These are phyloP conservation scores for Geosmithia morbida DNA, from an alignment of 2,329 filamentous ascomycete genomes.

Conservation along the genomic window DNA sequence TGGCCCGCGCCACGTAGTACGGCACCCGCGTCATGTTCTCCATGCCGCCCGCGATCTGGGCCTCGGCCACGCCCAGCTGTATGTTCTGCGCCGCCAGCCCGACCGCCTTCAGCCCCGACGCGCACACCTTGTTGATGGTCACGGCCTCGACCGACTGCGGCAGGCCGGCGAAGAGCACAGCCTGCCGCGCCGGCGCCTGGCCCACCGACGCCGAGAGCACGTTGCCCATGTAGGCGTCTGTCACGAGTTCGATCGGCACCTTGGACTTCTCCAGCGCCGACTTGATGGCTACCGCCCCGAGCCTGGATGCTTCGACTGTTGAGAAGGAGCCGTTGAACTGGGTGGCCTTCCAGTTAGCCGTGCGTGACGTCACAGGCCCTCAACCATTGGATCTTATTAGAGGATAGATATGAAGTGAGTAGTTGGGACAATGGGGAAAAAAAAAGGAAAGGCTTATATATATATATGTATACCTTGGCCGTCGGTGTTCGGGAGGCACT, in stretches of 20 bases:
- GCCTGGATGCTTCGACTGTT: slow-evolving; percentile 68
- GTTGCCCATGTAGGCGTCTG: slow-evolving; percentile 95
- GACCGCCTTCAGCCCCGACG: slow-evolving; percentile 87
- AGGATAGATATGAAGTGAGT: neutral
- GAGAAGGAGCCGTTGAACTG: slow-evolving; percentile 92
- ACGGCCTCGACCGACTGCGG: slow-evolving; percentile 69
- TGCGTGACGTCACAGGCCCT: neutral
- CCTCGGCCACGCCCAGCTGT: slow-evolving; percentile 77
- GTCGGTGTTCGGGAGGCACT: slow-evolving; percentile 83
- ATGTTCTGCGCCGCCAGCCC: slow-evolving; percentile 86
- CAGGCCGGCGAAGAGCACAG: slow-evolving; percentile 75
- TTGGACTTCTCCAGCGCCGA: slow-evolving; percentile 77
- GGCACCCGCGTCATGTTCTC: slow-evolving; percentile 95
- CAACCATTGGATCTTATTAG: no score
- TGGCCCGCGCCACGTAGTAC: slow-evolving; percentile 77
- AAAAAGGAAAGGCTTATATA: neutral
- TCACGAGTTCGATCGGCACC: slow-evolving; percentile 67
- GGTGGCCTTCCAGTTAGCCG: neutral
- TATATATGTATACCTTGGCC: slow-evolving; percentile 49
- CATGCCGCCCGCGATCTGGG: slow-evolving; percentile 88
- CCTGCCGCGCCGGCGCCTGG: slow-evolving; percentile 86
- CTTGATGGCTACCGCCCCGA: slow-evolving; percentile 85
- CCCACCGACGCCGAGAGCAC: slow-evolving; percentile 75
- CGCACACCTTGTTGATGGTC: slow-evolving; percentile 97
- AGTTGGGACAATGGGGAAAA: neutral